phyloP scores from a whole-genome alignment of 2,329 filamentous ascomycete genomes.

The Fusarium sp. region DNA sequence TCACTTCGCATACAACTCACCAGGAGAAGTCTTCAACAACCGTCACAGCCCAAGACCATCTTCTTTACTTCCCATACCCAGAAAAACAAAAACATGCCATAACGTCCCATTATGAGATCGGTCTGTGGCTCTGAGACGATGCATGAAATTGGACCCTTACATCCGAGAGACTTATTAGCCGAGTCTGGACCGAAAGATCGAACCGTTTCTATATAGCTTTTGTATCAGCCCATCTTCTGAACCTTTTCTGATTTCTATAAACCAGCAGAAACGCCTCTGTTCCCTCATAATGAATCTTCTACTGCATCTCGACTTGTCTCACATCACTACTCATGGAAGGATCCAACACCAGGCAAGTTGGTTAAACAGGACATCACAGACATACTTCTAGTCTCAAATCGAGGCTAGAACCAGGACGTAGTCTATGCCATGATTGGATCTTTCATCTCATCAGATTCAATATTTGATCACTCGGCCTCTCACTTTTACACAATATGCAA shows the following conservation, averaged over 20 bases:
- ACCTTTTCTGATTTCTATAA: not conserved
- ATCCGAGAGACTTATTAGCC: slow-evolving; percentile 44
- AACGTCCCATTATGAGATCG: slow-evolving; percentile 9
- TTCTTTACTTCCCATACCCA: not conserved
- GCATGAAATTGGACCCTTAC: slow-evolving; percentile 37
- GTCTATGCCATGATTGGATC: not conserved
- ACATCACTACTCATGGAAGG: not conserved
- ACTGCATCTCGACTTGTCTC: not conserved
- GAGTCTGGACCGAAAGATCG: slow-evolving; percentile 44
- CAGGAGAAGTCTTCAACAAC: rapidly evolving
- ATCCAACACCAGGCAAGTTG: not conserved
- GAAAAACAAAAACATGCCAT: not conserved
- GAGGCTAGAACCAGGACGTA: too few species aligned
- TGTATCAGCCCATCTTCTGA: slow-evolving; percentile 13
- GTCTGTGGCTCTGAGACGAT: slow-evolving; percentile 9
- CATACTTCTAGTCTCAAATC: not conserved
- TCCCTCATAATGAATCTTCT: not conserved
- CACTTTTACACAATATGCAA: not conserved
- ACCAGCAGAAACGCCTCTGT: not conserved
- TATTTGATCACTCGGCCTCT: not conserved
- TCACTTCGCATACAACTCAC: not conserved
- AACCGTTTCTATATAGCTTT: slow-evolving; percentile 30
- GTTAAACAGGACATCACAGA: not conserved
- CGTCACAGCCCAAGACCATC: not conserved
- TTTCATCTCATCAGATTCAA: not conserved